Percentiles rank a stretch among this genome's conserved stretches.
phyloP scores from a whole-genome alignment of 2,329 filamentous ascomycete genomes.

The Bipolaris bicolor region DNA sequence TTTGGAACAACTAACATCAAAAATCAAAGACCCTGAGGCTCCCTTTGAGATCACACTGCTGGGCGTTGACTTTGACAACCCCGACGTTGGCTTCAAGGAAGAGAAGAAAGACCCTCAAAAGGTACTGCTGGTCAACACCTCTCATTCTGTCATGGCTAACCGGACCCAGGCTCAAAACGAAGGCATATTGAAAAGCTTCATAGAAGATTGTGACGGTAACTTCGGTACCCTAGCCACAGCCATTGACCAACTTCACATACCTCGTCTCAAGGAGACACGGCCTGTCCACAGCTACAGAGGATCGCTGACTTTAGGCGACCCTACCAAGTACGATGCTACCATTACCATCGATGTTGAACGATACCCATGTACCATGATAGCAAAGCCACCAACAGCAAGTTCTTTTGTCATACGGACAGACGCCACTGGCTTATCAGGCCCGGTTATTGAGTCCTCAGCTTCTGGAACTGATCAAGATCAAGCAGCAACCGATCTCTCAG shows the following conservation, averaged over 20 bases:
- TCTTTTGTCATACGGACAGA: constrained; percentile 69
- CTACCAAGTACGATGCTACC: constrained; percentile 73
- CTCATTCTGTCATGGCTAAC: constrained; percentile 19
- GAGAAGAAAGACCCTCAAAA: constrained; percentile 79
- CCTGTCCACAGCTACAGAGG: constrained; percentile 83
- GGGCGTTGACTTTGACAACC: constrained; percentile 91
- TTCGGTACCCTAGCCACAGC: constrained; percentile 89
- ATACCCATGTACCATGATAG: constrained; percentile 84
- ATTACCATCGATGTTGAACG: constrained; percentile 86
- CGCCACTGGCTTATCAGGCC: constrained; percentile 52
- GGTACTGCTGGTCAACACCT: constrained; percentile 49
- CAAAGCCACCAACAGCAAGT: constrained; percentile 75
- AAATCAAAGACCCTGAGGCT: constrained; percentile 69
- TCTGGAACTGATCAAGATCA: constrained; percentile 54
- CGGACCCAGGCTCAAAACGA: constrained; percentile 71
- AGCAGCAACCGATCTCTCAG: constrained; percentile 58
- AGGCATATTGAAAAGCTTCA: constrained; percentile 66
- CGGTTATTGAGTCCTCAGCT: constrained; percentile 60
- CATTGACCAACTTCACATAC: constrained; percentile 77
- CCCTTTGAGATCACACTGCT: constrained; percentile 80
- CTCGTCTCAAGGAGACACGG: constrained; percentile 75
- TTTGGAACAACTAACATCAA: constrained; percentile 70
- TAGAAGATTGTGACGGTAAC: constrained; percentile 69
- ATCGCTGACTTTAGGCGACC: constrained; percentile 77
- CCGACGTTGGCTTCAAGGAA: constrained; percentile 89